Base-by-base conservation (phyloP, 257 asterid species). In the Solanum ahanhuiri region DNA sequence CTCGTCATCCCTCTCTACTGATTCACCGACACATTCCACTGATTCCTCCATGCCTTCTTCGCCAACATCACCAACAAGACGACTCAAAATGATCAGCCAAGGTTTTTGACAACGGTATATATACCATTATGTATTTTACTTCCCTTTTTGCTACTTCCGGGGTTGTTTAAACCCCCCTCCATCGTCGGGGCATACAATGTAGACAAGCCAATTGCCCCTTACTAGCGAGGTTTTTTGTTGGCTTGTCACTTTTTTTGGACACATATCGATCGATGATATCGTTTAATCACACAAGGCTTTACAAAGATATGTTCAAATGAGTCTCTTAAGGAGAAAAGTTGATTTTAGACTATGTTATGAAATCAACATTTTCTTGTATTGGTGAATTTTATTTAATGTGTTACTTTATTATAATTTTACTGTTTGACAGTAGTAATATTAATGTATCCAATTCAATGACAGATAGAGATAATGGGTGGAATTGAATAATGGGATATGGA, bases 1-100 rank as follows among this genome's bases (percentile, higher is more conserved):
- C 82, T 82, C 60, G 37, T 71, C 85, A n/a, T 39, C 77, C 28
- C 41, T 79, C 15, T 79, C 41, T 45, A 79, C 25, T 28, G 67
- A 28, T 28, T 79, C 84, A 79, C 57, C 66, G 1, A 28, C 41
- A 73, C 82, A 86, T 33, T 87, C 88, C 35, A 63, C 69, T 22
- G 85, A 85, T 83, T 83, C 86, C 66, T 72, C 88, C 2, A 82
- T 87, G 3, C 91, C 95, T 2, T 39, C 86, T 60, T 94, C 95
- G 1, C 93, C 95, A 2, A 84, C 90, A 3, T 82, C 89, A 3
- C 95, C 94, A 10, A 87, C 92, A 4, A 89, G 98, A 43, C 88
- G 90, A 83, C 87, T 91, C 84, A 89, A 88, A 90, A 82, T 70
- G 84, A 87, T 86, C 89, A 83, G 77, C 57, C 60, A 41, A 63